A percentile compares a stretch with the other conserved stretches of the same genome.
These are phyloP conservation scores for Phytopythium kandeliae DNA, from an alignment of 352 stramenopile genomes.

Conservation along the genomic window DNA sequence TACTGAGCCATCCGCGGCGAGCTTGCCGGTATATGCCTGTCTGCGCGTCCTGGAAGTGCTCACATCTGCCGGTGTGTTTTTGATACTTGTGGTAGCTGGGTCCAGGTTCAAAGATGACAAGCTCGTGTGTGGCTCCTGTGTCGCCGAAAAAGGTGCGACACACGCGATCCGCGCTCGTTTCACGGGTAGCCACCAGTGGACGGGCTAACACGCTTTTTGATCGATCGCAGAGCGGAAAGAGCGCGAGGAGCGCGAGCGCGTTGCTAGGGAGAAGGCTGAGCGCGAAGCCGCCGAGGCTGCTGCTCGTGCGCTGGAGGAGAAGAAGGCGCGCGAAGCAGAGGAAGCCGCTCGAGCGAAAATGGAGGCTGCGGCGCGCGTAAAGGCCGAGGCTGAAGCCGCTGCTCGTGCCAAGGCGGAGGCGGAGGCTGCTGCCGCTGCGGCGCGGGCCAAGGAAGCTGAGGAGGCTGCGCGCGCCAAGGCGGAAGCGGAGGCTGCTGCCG, in stretches of 20 bases:
- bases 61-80: too few relatives aligned
- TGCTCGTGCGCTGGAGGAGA: slow-evolving; percentile 34
- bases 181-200: not conserved
- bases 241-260: slow-evolving; percentile 40
- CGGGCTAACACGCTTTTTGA: not conserved
- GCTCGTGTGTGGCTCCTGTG: slow-evolving; percentile 51
- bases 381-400: slow-evolving; percentile 27
- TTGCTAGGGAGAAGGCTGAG: slow-evolving; percentile 38
- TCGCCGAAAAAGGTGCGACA: slow-evolving; percentile 34
- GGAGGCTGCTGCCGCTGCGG: slow-evolving; percentile 20
- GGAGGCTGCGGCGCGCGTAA: slow-evolving; percentile 3
- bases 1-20: not conserved
- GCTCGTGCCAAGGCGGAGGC: slow-evolving; percentile 26
- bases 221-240: slow-evolving; percentile 35
- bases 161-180: too few relatives aligned
- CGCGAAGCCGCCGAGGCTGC: slow-evolving; percentile 45
- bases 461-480: slow-evolving; percentile 12
- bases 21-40: not conserved
- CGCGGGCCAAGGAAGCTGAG: slow-evolving; percentile 14
- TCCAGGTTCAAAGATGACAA: slow-evolving; percentile 48
- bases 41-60: too few relatives aligned
- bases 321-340: slow-evolving; percentile 33
- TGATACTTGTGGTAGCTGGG: slow-evolving; percentile 14
- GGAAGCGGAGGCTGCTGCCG: slow-evolving; percentile 20
- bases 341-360: slow-evolving; percentile 12